phyloP scores from a whole-genome alignment of 2,329 filamentous ascomycete genomes.

The Parastagonospora nodorum region DNA sequence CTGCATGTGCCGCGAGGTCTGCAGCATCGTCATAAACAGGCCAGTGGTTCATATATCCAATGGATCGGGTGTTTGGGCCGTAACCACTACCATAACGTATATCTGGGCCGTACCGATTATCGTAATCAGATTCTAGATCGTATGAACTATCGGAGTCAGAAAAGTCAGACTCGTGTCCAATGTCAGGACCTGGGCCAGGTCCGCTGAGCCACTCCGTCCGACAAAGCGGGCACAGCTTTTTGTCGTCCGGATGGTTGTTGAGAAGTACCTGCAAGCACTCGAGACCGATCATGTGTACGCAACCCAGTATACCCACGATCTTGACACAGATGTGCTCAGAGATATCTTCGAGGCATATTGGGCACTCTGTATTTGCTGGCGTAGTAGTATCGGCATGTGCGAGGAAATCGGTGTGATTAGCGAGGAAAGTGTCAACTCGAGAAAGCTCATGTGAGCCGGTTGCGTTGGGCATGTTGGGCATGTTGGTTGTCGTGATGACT shows the following conservation, averaged over 20 bases:
- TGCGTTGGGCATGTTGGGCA: background rate
- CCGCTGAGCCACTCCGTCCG: constrained; percentile 16
- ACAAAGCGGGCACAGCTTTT: constrained; percentile 24
- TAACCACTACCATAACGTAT: background rate
- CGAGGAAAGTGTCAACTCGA: constrained; percentile 2
- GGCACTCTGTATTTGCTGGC: constrained; percentile 10
- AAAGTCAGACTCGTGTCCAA: background rate
- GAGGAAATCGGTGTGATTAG: constrained; percentile 4
- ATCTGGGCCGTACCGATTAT: background rate
- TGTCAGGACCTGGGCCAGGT: background rate
- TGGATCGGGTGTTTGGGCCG: too few relatives aligned
- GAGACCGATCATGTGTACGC: constrained; percentile 22
- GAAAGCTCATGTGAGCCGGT: background rate
- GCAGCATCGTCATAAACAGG: too few relatives aligned
- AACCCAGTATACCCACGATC: constrained; percentile 14
- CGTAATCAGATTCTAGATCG: background rate
- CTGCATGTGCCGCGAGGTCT: too few relatives aligned
- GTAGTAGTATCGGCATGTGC: background rate
- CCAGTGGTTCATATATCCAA: too few relatives aligned
- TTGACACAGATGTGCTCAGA: constrained; percentile 11
- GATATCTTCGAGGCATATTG: constrained; percentile 14
- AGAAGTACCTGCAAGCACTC: constrained; percentile 18
- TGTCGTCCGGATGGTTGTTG: background rate
- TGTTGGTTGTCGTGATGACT: background rate
- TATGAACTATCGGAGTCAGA: background rate